These are phyloP conservation scores for Pelargonium nanum DNA, from an alignment of 345 rosid species.

Conservation along the genomic window DNA sequence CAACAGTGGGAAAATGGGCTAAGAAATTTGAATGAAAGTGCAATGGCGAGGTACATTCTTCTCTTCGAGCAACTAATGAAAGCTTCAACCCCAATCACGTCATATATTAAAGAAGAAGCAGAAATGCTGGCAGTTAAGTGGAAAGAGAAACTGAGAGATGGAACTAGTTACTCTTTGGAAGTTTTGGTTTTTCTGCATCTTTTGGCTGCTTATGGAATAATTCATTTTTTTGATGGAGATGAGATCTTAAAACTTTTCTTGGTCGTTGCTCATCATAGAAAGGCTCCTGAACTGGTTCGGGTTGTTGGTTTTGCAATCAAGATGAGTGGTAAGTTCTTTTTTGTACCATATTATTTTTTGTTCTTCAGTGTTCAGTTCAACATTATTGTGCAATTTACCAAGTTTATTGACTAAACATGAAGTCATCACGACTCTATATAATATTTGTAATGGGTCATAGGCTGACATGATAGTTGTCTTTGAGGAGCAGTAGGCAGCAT, in stretches of 20 bases:
- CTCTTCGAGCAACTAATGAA: not conserved
- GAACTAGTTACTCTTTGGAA: not conserved
- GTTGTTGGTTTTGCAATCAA: not conserved
- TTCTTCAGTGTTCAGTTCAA: not conserved
- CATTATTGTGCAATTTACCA: not conserved
- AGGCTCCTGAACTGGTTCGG: not conserved
- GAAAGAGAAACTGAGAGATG: not conserved
- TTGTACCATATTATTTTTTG: not conserved
- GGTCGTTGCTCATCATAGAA: not conserved
- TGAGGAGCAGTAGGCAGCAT: too few relatives aligned
- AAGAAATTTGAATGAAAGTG: not conserved
- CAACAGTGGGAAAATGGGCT: not conserved
- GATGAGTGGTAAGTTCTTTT: not conserved
- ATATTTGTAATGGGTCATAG: not conserved
- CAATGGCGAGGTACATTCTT: not conserved
- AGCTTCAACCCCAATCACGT: not conserved
- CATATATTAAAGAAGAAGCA: not conserved
- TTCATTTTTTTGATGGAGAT: not conserved
- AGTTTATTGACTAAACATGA: not conserved
- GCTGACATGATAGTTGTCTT: too few relatives aligned
- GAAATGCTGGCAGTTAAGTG: not conserved
- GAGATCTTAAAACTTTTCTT: not conserved
- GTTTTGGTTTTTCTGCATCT: not conserved
- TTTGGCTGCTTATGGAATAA: not conserved
- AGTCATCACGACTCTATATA: too few relatives aligned